phyloP scores from a whole-genome alignment of 192 early-diverging fungal genomes.

The Coemansia sp. region DNA sequence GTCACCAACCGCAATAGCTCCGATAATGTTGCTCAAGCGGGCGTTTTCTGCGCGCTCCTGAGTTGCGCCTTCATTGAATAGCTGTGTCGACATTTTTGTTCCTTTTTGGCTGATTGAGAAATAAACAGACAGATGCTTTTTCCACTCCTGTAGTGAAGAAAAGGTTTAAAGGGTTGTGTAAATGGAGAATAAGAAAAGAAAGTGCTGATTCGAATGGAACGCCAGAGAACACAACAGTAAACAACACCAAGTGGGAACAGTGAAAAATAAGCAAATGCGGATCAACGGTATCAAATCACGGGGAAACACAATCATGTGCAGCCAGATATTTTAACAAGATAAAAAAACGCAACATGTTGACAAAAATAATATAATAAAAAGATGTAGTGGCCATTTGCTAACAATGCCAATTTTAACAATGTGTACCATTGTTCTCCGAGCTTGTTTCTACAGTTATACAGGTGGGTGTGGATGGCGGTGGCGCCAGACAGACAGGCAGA shows the following conservation, averaged over 20 bases:
- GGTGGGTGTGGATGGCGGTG: no score
- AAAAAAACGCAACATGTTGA: constrained; percentile 5
- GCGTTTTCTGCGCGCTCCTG: constrained; percentile 98
- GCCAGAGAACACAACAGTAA: not conserved
- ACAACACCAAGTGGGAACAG: no score
- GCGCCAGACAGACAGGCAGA: not conserved
- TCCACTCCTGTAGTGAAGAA: not conserved
- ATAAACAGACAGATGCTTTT: not conserved
- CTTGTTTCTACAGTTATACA: not conserved
- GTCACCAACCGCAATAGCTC: constrained; percentile 98
- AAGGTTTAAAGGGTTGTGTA: not conserved
- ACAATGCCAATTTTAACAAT: not conserved
- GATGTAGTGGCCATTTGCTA: not conserved
- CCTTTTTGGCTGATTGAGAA: not conserved
- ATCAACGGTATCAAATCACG: no score
- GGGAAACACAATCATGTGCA: no score
- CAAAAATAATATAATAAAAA: constrained; percentile 14
- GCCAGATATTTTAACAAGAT: no score
- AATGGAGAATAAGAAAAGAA: not conserved
- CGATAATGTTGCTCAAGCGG: constrained; percentile 86
- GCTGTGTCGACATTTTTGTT: constrained; percentile 63
- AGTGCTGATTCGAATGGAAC: not conserved
- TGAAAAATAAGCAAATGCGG: no score
- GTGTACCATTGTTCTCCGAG: not conserved
- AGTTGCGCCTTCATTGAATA: constrained; percentile 91